Percentiles rank a stretch among this genome's conserved stretches.
Evolutionary conservation across 2,329 filamentous ascomycete genomes (phyloP).

Genomic region (Aspergillus ustus): DNA sequence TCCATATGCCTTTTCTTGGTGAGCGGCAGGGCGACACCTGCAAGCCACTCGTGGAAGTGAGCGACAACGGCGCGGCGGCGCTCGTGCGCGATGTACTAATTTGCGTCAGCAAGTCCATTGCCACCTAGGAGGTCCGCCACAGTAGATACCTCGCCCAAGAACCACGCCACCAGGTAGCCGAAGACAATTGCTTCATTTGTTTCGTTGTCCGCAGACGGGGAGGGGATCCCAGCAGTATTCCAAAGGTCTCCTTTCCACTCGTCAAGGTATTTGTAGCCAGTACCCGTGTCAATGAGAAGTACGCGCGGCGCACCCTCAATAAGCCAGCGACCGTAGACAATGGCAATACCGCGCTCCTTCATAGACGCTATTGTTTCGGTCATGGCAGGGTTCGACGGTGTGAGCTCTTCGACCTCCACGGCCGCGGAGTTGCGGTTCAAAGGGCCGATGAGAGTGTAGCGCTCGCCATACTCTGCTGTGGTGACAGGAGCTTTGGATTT

Average conservation of each 20-base stretch:
- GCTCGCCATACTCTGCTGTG: conserved; percentile 96
- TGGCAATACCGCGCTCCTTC: conserved; percentile 86
- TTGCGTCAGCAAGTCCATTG: neutral
- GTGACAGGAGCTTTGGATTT: conserved; percentile 99
- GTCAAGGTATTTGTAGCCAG: conserved; percentile 85
- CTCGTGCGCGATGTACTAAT: conserved; percentile 89
- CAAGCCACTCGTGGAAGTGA: conserved; percentile 98
- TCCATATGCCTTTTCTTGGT: conserved; percentile 95
- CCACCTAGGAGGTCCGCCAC: conserved; percentile 14
- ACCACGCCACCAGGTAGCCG: conserved; percentile 97
- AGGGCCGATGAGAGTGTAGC: conserved; percentile 93
- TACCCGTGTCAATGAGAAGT: conserved; percentile 91
- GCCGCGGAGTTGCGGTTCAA: conserved; percentile 90
- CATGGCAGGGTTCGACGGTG: conserved; percentile 79
- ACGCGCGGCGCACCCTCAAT: conserved; percentile 96
- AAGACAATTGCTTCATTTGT: conserved; percentile 98
- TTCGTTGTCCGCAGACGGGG: conserved; percentile 86
- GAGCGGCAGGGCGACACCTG: conserved; percentile 88
- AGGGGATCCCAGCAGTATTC: conserved; percentile 91
- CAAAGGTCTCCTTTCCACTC: conserved; percentile 98
- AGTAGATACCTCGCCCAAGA: conserved; percentile 82
- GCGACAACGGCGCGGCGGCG: conserved; percentile 91
- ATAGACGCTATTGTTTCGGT: conserved; percentile 86
- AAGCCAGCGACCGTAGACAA: conserved; percentile 94
- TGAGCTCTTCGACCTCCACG: conserved; percentile 95